These are phyloP conservation scores for Mucor saturninus DNA, from an alignment of 371 early-diverging fungal species.

Conservation along the genomic window DNA sequence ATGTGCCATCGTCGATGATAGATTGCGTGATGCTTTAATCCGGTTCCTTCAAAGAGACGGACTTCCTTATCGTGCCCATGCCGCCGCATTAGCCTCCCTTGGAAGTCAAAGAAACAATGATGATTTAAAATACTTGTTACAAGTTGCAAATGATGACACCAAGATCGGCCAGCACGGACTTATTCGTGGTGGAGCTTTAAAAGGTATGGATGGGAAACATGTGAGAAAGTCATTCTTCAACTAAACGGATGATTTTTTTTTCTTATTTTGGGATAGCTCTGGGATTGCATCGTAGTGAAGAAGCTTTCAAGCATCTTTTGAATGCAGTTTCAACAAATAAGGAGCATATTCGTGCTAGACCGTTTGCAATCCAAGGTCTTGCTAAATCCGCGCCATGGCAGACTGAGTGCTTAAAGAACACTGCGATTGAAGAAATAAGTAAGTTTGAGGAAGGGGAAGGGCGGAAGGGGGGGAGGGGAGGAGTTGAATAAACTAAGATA, in stretches of 20 bases:
- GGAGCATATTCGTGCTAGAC: slow-evolving; percentile 41
- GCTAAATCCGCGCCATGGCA: slow-evolving; percentile 46
- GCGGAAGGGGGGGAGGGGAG: too few relatives aligned
- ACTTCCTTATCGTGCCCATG: slow-evolving; percentile 47
- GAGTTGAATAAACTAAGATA: too few relatives aligned
- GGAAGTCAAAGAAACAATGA: slow-evolving; percentile 47
- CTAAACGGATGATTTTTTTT: too few relatives aligned
- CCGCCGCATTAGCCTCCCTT: slow-evolving; percentile 35
- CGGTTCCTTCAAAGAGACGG: slow-evolving; percentile 32
- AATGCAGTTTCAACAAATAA: slow-evolving; percentile 29
- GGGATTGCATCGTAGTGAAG: slow-evolving; percentile 46
- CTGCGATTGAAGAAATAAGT: slow-evolving; percentile 38
- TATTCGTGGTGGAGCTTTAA: slow-evolving; percentile 41
- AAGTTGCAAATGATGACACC: slow-evolving; percentile 41
- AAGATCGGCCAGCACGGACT: slow-evolving; percentile 48
- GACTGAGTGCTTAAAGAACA: slow-evolving; percentile 19
- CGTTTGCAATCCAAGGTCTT: slow-evolving; percentile 35
- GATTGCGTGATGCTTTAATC: slow-evolving; percentile 43
- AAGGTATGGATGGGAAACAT: slow-evolving; percentile 21
- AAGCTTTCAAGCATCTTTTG: slow-evolving; percentile 49
- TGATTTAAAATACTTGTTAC: slow-evolving; percentile 44
- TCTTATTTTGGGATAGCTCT: slow-evolving; percentile 28
- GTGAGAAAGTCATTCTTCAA: too few relatives aligned
- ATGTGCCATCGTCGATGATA: slow-evolving; percentile 35
- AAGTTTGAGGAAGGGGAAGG: background rate